Percentiles rank a stretch among this genome's conserved stretches.
These are phyloP conservation scores for Bothriochloa decipiens DNA, from an alignment of 176 grass and related monocot genomes.

Conservation along the genomic window DNA sequence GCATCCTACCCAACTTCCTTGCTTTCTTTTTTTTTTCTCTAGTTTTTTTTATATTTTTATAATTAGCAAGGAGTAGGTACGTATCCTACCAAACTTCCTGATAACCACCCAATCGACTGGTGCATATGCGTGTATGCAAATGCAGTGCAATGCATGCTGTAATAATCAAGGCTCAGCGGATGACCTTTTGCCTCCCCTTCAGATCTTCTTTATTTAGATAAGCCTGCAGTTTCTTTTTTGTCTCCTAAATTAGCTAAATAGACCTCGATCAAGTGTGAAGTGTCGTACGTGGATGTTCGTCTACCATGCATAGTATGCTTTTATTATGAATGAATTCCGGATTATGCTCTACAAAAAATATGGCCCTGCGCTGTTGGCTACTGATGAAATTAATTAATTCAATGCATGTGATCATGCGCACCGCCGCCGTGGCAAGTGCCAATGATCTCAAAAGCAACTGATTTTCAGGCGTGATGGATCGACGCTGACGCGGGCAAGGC, in stretches of 20 bases:
- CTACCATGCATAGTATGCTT: too few species aligned
- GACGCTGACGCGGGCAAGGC: background rate
- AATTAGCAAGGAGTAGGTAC: background rate
- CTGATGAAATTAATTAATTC: background rate
- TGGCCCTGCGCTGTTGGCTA: background rate
- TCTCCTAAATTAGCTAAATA: too few species aligned
- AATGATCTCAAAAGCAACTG: background rate
- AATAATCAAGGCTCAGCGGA: too few species aligned
- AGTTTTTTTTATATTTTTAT: too few species aligned
- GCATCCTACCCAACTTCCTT: background rate
- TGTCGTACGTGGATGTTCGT: too few species aligned
- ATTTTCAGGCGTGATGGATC: background rate
- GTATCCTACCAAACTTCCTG: background rate
- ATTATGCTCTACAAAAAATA: background rate
- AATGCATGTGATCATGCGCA: constrained; percentile 28
- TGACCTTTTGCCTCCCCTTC: too few species aligned
- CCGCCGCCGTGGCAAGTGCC: constrained; percentile 8
- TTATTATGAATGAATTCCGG: too few species aligned
- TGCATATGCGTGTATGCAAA: background rate
- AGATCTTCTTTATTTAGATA: too few species aligned
- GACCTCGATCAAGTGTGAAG: too few species aligned
- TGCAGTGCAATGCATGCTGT: background rate
- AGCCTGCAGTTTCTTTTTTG: too few species aligned
- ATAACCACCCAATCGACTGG: background rate
- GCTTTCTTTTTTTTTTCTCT: background rate